Evolutionary conservation across 495 filamentous ascomycete genomes (phyloP), one percentile per base, ranked within the genome.

Genomic region (Amniculicola lignicola): DNA sequence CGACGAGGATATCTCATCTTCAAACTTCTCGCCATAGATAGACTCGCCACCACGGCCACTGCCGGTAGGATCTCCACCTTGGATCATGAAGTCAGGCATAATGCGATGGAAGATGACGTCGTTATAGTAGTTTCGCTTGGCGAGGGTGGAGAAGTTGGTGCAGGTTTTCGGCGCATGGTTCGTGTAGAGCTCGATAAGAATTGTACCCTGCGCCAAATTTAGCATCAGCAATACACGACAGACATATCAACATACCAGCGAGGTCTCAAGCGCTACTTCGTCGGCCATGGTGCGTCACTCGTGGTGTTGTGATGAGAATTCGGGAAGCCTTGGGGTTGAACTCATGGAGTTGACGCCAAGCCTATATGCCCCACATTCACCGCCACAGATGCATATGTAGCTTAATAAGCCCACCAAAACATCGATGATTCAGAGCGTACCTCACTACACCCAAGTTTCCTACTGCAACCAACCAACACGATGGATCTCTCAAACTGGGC

Each of bases 61-160:
- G 48, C 93, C 93, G 2, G 93, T 96, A 5, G 93, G 93, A 73
- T 98, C 93, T 36, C 93, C 93, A 44, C 86, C 88, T 75, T 98
- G 93, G 54, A 94, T 81, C 93, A 97, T 97, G 77, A 98, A 98
- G 72, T 89, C 84, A 25, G 88, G 82, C 67, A 97, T 97, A 48
- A 98, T 83, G 63, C 93, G 90, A 77, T 98, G 93, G 81, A 98
- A 91, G 69, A 89, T 71, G 53, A 85, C 77, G 67, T 70, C 71
- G 71, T 90, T 82, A 81, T 95, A 98, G 79, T 95, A 97, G 40
- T 88, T 87, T 45, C 90, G 77, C 40, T 76, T 68, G 15, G 84
- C 83, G 38, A 97, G 86, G 6, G 82, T 87, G 45, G 76, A 63
- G 72, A 98, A 97, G 77, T 97, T 97, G 39, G 79, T 79, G 80